Percentiles rank a stretch among this genome's conserved stretches.
phyloP scores from a whole-genome alignment of 768 basidiomycete genomes.

The Sistotremastrum suecicum region DNA sequence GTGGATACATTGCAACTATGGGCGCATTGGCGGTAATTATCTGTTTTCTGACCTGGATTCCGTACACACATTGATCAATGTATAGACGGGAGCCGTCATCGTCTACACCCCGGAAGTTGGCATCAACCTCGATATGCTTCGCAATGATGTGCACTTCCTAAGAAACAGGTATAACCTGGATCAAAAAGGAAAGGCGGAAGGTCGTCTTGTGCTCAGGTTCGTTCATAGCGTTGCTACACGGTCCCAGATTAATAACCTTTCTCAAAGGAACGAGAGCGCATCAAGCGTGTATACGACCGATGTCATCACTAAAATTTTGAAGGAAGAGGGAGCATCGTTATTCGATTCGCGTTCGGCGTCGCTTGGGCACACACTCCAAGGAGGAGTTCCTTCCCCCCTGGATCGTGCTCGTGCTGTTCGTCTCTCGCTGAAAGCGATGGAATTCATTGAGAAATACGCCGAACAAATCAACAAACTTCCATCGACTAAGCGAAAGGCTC shows the following conservation, averaged over 20 bases:
- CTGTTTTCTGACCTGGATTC: not conserved
- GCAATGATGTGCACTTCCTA: slow-evolving; percentile 78
- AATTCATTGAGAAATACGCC: slow-evolving; percentile 82
- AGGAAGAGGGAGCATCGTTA: slow-evolving; percentile 82
- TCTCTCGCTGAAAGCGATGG: slow-evolving; percentile 84
- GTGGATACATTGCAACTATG: slow-evolving; percentile 90
- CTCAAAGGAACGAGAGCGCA: slow-evolving; percentile 63
- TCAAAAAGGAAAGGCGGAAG: slow-evolving; percentile 79
- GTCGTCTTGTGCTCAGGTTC: slow-evolving; percentile 83
- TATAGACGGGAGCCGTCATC: slow-evolving; percentile 76
- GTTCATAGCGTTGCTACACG: slow-evolving; percentile 11
- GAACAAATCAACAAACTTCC: slow-evolving; percentile 35
- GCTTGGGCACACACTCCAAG: slow-evolving; percentile 93
- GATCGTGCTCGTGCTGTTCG: slow-evolving; percentile 88
- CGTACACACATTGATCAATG: not conserved
- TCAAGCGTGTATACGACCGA: slow-evolving; percentile 86
- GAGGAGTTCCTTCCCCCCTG: slow-evolving; percentile 87
- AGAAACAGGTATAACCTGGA: slow-evolving; percentile 77
- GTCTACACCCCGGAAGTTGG: slow-evolving; percentile 92
- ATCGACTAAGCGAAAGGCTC: slow-evolving; percentile 38
- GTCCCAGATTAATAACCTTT: not conserved
- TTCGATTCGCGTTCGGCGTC: slow-evolving; percentile 96
- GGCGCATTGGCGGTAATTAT: slow-evolving; percentile 76
- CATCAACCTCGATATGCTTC: slow-evolving; percentile 68
- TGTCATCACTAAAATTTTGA: slow-evolving; percentile 84